Evolutionary conservation across 495 filamentous ascomycete species (phyloP).

Genomic region (Barbatosphaeria neglecta): DNA sequence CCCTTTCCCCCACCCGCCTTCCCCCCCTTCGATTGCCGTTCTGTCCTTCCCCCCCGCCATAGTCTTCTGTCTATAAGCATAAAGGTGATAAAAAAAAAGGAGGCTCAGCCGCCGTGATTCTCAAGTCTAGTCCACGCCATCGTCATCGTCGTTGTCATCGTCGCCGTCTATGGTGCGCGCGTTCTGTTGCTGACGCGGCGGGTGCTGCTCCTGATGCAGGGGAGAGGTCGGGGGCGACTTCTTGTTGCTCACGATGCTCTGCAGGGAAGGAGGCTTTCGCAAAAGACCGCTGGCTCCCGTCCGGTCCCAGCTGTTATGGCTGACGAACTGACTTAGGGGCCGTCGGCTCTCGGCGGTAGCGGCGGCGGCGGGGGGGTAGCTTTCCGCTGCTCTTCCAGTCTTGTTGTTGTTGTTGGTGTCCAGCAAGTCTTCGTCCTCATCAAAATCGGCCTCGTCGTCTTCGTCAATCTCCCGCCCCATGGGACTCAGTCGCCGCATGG

Average conservation of each 20-base stretch:
- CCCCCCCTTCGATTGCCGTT: too few species aligned
- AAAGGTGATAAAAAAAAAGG: too few species aligned
- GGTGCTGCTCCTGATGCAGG: too few species aligned
- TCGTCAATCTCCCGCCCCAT: conserved; percentile 21
- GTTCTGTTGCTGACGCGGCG: too few species aligned
- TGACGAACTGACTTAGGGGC: conserved; percentile 29
- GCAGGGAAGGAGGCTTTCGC: conserved; percentile 8
- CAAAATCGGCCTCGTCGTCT: conserved; percentile 17
- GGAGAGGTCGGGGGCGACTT: too few species aligned
- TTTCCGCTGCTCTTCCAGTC: neutral
- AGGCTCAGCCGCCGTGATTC: neutral
- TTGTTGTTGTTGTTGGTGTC: conserved; percentile 3
- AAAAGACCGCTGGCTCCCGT: conserved; percentile 22
- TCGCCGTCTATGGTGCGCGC: too few species aligned
- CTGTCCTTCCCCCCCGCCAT: neutral
- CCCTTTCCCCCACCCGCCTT: too few species aligned
- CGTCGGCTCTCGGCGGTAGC: conserved; percentile 19
- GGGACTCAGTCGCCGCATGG: conserved; percentile 28
- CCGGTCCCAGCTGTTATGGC: conserved; percentile 23
- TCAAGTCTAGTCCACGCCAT: neutral
- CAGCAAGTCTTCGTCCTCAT: conserved; percentile 10
- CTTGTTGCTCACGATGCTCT: conserved; percentile 1
- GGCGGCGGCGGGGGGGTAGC: too few species aligned
- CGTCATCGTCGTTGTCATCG: neutral
- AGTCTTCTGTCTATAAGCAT: too few species aligned